phyloP scores from a whole-genome alignment of 768 basidiomycete genomes.

The Mycena olivaceomarginata region DNA sequence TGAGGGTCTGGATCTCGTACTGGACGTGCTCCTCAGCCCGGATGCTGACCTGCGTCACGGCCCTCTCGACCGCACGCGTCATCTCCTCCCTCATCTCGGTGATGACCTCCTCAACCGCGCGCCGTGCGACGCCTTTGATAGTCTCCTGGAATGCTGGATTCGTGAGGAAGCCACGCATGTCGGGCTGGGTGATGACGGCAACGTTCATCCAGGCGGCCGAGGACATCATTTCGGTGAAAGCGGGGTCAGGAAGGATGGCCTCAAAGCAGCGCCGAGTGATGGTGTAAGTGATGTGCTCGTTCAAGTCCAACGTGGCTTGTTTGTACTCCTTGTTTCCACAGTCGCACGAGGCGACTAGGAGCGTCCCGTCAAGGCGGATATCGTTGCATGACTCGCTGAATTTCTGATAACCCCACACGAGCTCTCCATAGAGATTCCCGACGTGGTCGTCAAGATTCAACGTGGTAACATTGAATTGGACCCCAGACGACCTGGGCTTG shows the following conservation, averaged over 20 bases:
- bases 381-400: background rate
- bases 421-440: background rate
- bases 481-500: background rate
- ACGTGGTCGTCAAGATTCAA: slow-evolving; percentile 4
- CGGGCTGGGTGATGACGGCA: too few species aligned
- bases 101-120: too few species aligned
- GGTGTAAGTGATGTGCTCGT: slow-evolving; percentile 1
- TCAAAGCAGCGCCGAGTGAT: background rate
- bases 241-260: background rate
- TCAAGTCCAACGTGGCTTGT: background rate
- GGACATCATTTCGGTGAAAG: too few species aligned
- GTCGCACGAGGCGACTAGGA: background rate
- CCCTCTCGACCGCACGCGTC: too few species aligned
- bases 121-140: too few species aligned
- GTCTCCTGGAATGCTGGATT: too few species aligned
- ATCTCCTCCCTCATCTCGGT: too few species aligned
- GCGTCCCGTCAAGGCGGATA: background rate
- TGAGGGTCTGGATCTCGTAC: too few species aligned
- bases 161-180: too few species aligned
- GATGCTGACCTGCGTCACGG: too few species aligned
- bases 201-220: too few species aligned
- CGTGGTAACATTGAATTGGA: background rate
- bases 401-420: background rate
- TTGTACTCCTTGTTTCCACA: background rate
- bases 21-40: too few species aligned